Conservation (phyloP, 2,329 filamentous ascomycete genomes). For the Aspergillus quadricinctus region DNA sequence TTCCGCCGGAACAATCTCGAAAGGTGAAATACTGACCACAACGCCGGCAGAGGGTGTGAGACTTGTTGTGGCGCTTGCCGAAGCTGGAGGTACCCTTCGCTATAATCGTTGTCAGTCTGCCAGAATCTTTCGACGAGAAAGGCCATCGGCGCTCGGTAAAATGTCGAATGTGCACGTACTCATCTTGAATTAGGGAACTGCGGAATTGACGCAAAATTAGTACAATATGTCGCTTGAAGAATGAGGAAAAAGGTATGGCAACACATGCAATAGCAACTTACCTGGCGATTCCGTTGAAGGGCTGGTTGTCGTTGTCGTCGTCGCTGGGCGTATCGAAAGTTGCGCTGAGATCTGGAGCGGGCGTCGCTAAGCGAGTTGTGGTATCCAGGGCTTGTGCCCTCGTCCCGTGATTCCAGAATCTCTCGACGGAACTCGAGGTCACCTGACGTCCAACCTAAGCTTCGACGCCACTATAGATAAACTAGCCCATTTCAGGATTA, state of each 20-base stretch:
- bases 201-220: slow-evolving; percentile 15
- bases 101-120: slow-evolving; percentile 48
- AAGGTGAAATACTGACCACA: slow-evolving; percentile 68
- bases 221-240: slow-evolving; percentile 10
- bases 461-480: background rate
- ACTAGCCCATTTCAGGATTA: background rate
- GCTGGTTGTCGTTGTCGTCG: slow-evolving; percentile 44
- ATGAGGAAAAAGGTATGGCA: slow-evolving; percentile 1
- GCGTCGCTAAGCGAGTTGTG: slow-evolving; percentile 42
- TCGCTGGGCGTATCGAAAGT: slow-evolving; percentile 41
- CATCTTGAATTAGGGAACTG: slow-evolving; percentile 54
- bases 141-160: slow-evolving; percentile 15
- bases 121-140: slow-evolving; percentile 19
- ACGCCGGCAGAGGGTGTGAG: slow-evolving; percentile 96
- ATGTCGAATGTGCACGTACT: slow-evolving; percentile 46
- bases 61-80: slow-evolving; percentile 91
- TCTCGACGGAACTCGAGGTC: background rate
- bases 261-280: slow-evolving; percentile 23
- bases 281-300: slow-evolving; percentile 45
- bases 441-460: slow-evolving; percentile 3
- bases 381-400: slow-evolving; percentile 33
- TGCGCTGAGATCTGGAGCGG: slow-evolving; percentile 29
- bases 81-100: slow-evolving; percentile 70
- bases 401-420: slow-evolving; percentile 22
- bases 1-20: slow-evolving; percentile 10